phyloP scores from a whole-genome alignment of 306 rosid species.

The Corylus heterophylla region DNA sequence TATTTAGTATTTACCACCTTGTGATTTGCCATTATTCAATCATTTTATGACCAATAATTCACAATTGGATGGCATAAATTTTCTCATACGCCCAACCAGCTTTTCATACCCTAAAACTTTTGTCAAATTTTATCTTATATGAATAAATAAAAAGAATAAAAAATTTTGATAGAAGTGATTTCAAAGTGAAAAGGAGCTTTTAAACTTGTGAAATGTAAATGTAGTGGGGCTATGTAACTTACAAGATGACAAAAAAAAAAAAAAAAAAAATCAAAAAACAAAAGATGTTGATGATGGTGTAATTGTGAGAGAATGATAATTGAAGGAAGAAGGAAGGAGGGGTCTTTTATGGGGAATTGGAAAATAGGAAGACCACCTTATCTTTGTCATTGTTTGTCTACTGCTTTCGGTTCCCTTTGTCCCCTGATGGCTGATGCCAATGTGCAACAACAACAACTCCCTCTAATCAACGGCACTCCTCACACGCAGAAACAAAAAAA shows the following conservation, averaged over 20 bases:
- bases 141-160: not conserved
- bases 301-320: conserved; percentile 5
- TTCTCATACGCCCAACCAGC: not conserved
- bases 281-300: not conserved
- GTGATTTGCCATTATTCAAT: not conserved
- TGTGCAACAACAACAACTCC: not conserved
- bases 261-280: conserved; percentile 11
- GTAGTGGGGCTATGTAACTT: no score
- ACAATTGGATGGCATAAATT: not conserved
- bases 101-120: not conserved
- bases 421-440: conserved; percentile 41
- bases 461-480: conserved; percentile 25
- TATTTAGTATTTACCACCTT: not conserved
- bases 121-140: not conserved
- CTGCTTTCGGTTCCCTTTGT: conserved; percentile 58
- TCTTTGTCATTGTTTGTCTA: conserved; percentile 47
- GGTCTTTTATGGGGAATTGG: conserved; percentile 35
- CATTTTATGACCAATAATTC: not conserved
- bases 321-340: conserved; percentile 1
- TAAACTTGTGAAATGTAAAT: not conserved
- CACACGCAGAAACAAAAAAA: not conserved
- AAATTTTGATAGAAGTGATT: not conserved
- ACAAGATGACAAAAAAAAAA: not conserved
- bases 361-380: conserved; percentile 26
- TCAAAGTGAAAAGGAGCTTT: conserved; percentile 6